phyloP scores from a whole-genome alignment of 2,329 filamentous ascomycete genomes.

The Eutypella sp. region DNA sequence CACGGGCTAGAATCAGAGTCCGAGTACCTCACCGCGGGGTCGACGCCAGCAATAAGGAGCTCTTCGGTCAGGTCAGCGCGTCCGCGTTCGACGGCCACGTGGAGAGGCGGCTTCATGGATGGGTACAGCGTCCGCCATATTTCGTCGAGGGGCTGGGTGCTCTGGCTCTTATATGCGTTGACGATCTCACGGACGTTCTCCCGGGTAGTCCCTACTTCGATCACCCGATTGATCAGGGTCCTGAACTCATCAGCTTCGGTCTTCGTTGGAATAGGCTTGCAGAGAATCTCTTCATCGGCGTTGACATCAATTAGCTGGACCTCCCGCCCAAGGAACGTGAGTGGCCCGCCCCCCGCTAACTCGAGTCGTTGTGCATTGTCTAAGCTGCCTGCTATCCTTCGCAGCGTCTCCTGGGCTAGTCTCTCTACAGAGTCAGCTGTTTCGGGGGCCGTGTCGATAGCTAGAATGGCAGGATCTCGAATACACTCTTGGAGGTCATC shows the following conservation, averaged over 20 bases:
- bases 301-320: background rate
- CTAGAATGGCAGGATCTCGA: no score
- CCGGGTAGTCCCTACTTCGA: background rate
- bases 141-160: background rate
- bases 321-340: background rate
- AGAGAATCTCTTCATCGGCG: background rate
- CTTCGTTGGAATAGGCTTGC: background rate
- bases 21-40: background rate
- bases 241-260: background rate
- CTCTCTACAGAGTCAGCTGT: no score
- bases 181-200: background rate
- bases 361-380: background rate
- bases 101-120: background rate
- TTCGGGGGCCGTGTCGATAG: no score
- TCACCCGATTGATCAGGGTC: background rate
- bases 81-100: background rate
- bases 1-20: background rate
- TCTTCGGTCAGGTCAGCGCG: background rate
- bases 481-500: no score
- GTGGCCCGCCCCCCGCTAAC: background rate
- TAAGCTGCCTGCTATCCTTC: no score
- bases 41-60: background rate
- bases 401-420: no score
- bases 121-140: background rate
- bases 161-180: background rate